These are phyloP conservation scores for Linum trigynum DNA, from an alignment of 345 rosid species.

Conservation along the genomic window DNA sequence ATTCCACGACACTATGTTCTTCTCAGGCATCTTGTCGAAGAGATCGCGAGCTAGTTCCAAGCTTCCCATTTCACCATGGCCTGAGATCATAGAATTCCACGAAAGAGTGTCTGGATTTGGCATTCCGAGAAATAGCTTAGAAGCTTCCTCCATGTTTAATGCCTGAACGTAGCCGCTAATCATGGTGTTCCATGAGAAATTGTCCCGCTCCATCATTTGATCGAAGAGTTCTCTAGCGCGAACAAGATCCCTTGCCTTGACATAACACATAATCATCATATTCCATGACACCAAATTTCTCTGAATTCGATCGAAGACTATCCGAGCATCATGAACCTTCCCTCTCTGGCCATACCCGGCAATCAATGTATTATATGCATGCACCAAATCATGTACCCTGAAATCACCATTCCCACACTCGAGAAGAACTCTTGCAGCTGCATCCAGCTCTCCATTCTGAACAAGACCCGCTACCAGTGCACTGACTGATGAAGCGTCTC, in stretches of 20 bases:
- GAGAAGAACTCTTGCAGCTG: slow-evolving; percentile 39
- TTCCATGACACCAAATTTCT: slow-evolving; percentile 71
- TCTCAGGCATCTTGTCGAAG: slow-evolving; percentile 49
- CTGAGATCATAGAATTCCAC: slow-evolving; percentile 60
- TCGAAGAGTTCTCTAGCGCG: slow-evolving; percentile 56
- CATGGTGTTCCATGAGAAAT: slow-evolving; percentile 72
- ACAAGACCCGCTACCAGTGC: slow-evolving; percentile 60
- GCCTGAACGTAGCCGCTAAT: slow-evolving; percentile 49
- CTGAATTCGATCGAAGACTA: slow-evolving; percentile 44
- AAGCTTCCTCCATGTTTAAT: slow-evolving; percentile 48
- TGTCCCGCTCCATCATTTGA: slow-evolving; percentile 46
- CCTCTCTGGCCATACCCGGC: slow-evolving; percentile 65
- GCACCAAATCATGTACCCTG: slow-evolving; percentile 31
- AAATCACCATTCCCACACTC: slow-evolving; percentile 19
- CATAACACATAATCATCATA: slow-evolving; percentile 63
- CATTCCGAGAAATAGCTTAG: slow-evolving; percentile 39
- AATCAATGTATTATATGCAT: slow-evolving; percentile 67
- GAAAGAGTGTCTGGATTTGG: slow-evolving; percentile 42
- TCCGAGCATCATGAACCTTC: slow-evolving; percentile 44
- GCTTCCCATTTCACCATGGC: slow-evolving; percentile 40
- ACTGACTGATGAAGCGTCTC: slow-evolving; percentile 40
- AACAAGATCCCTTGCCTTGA: slow-evolving; percentile 43
- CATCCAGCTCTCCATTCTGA: slow-evolving; percentile 43
- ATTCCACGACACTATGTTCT: slow-evolving; percentile 59
- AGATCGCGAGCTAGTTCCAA: slow-evolving; percentile 34